Percentiles rank a stretch among this genome's conserved stretches.
Evolutionary conservation across 768 basidiomycete species (phyloP).

Genomic region (Boletus tomentosulus): DNA sequence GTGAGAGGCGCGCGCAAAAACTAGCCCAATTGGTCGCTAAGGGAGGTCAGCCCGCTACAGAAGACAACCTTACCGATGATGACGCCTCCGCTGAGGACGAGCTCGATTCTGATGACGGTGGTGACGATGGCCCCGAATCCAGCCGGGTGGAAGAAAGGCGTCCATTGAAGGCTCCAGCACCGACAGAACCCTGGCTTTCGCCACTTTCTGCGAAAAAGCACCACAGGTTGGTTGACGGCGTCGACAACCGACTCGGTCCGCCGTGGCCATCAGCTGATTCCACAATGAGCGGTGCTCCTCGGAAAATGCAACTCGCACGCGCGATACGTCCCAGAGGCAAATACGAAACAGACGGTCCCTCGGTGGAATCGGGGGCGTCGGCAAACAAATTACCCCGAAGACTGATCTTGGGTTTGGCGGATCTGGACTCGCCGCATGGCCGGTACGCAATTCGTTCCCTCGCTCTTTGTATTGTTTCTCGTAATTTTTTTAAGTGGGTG

Average conservation of each 20-base stretch:
- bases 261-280: conserved; percentile 21
- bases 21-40: conserved; percentile 46
- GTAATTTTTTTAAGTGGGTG: not conserved
- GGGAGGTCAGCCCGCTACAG: conserved; percentile 21
- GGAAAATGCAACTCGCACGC: conserved; percentile 25
- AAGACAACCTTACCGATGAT: conserved; percentile 31
- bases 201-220: conserved; percentile 23
- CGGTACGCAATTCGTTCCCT: conserved; percentile 42
- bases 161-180: conserved; percentile 21
- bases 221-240: conserved; percentile 13
- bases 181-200: conserved; percentile 16
- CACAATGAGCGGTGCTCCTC: conserved; percentile 4
- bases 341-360: conserved; percentile 20
- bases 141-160: conserved; percentile 22
- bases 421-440: conserved; percentile 56
- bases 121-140: conserved; percentile 19
- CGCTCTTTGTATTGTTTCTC: conserved; percentile 1
- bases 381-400: conserved; percentile 24
- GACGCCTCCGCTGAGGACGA: conserved; percentile 33
- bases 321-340: conserved; percentile 26
- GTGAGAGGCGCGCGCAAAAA: conserved; percentile 55
- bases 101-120: conserved; percentile 35
- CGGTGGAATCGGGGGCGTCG: conserved; percentile 13
- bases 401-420: conserved; percentile 40
- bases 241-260: conserved; percentile 17